Evolutionary conservation across 164 flowering plant genomes (phyloP), one percentile per base, ranked within the genome.

Genomic region (Vitis rotundifolia): DNA sequence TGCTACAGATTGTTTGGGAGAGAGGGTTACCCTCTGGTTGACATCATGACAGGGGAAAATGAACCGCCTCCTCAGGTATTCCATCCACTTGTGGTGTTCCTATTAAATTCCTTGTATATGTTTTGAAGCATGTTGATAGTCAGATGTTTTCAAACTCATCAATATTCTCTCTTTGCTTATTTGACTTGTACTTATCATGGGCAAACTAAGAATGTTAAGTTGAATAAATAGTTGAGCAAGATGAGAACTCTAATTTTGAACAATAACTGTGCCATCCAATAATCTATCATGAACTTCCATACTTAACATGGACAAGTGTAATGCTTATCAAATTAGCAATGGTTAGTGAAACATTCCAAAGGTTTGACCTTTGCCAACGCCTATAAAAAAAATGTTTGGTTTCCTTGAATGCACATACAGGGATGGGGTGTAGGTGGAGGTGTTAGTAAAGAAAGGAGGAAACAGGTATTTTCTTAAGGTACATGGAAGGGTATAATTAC

Each of bases 31-130:
- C 87, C 98, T 19, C 83, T 96, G 71, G 93, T 96, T 26, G 99
- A 96, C 86, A 88, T 96, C 75, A 92, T 96, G 93, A 88, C 93
- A 0, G 97, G 98, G 12, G 99, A 85, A 84, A 91, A 87, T 79
- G 99, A 96, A 79, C 95, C 94, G 59, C 80, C 97, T 75, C 99
- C 97, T 16, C 92, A 89, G 97, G 99, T 96, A 89, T 15, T 47
- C 61, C 10, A 3, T 69, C 51, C 62, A 8, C 64, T 11, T 26
- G 16, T 22, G 26, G 26, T 22, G 53, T 11, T 55, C 29, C 44
- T 15, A n/a, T 22, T n/a, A 66, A 44, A 3, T 37, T 37, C 5
- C 7, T 37, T 61, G 16, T 66, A 18, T 31, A 66, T 68, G 53
- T 68, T 59, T 5, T 2, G 10, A 19, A 18, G 49, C 15, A 31